Conservation (phyloP, 2,329 filamentous ascomycete genomes). For the Leptographium lundbergii region DNA sequence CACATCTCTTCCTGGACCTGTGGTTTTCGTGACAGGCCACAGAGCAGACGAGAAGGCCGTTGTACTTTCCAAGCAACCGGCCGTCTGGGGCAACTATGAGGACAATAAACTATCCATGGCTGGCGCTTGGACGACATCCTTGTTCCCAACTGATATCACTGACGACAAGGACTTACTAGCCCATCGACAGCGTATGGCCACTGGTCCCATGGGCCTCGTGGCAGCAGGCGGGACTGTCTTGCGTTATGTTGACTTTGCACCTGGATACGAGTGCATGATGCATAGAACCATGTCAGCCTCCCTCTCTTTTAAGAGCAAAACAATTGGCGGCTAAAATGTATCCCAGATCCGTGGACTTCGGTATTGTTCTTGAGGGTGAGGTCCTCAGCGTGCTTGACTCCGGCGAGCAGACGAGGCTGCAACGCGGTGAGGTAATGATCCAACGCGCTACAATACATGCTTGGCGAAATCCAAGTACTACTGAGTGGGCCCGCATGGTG, state of each 20-base stretch:
- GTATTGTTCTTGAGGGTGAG: conserved; percentile 30
- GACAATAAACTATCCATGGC: conserved; percentile 6
- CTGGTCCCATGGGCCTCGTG: neutral
- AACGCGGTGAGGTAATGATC: conserved; percentile 31
- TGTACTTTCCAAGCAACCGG: conserved; percentile 10
- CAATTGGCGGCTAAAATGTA: too few relatives aligned
- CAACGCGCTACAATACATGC: conserved; percentile 32
- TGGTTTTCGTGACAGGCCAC: conserved; percentile 11
- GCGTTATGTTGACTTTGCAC: conserved; percentile 10
- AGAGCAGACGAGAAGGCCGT: conserved; percentile 9
- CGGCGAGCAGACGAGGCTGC: conserved; percentile 25
- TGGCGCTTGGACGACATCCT: conserved; percentile 4
- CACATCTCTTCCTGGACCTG: conserved; percentile 8
- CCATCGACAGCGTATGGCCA: conserved; percentile 6
- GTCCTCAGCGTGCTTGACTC: conserved; percentile 32
- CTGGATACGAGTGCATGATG: conserved; percentile 7
- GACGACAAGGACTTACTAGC: conserved; percentile 4
- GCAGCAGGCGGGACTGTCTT: conserved; percentile 7
- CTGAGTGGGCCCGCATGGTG: conserved; percentile 31
- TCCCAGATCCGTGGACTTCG: conserved; percentile 13
- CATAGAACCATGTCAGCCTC: conserved; percentile 8
- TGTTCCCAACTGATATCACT: conserved; percentile 3
- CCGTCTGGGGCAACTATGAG: conserved; percentile 7
- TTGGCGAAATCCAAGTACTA: conserved; percentile 27
- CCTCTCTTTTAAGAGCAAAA: too few relatives aligned